Evolutionary conservation across 768 basidiomycete genomes (phyloP).

Genomic region (Russula griseocarnosa): DNA sequence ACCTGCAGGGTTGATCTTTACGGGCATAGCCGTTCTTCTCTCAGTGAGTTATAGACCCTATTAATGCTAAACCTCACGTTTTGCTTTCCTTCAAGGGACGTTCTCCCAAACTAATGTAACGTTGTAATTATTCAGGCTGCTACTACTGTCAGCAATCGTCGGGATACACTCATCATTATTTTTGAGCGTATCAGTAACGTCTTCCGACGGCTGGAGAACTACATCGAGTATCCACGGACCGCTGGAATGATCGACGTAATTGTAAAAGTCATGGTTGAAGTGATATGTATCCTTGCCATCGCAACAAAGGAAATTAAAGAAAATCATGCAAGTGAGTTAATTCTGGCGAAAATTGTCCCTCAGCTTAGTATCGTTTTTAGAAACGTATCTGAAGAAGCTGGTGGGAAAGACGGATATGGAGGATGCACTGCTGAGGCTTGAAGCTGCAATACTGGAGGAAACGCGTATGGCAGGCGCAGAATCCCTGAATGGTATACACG

Average conservation of each 20-base stretch:
- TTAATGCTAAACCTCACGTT: no score
- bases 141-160: no score
- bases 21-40: no score
- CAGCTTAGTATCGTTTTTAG: not conserved
- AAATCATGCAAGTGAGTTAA: not conserved
- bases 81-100: no score
- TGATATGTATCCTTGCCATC: not conserved
- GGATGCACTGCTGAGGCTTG: not conserved
- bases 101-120: no score
- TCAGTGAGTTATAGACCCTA: no score
- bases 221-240: not conserved
- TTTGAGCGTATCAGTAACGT: not conserved
- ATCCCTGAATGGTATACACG: not conserved
- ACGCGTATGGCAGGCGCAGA: not conserved
- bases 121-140: no score
- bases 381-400: not conserved
- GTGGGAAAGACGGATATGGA: not conserved
- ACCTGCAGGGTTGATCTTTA: no score
- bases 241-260: not conserved
- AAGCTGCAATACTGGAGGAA: conserved; percentile 3
- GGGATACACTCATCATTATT: not conserved
- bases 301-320: not conserved
- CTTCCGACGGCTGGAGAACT: not conserved
- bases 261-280: not conserved
- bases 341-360: not conserved